Conservation (phyloP, 148 eudicot species). For the Nyssa sinensis region DNA sequence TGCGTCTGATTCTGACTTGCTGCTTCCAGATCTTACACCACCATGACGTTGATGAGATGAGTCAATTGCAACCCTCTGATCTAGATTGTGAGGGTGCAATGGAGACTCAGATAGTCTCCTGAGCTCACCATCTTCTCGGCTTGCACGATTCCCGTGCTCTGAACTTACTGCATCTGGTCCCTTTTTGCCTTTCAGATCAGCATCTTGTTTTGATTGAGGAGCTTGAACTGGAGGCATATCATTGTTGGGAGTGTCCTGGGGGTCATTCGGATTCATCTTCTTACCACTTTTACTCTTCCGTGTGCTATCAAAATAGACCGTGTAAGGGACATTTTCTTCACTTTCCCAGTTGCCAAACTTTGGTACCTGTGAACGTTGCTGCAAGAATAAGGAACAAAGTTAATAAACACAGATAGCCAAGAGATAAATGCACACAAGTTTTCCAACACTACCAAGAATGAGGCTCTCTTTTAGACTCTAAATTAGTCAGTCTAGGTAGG, state of each 20-base stretch:
- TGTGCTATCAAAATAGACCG: slow-evolving; percentile 43
- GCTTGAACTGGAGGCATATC: not conserved
- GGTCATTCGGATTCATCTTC: slow-evolving; percentile 30
- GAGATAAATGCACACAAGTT: not conserved
- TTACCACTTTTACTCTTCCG: slow-evolving; percentile 32
- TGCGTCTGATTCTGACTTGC: slow-evolving; percentile 20
- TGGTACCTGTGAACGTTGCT: slow-evolving; percentile 45
- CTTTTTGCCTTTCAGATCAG: slow-evolving; percentile 23
- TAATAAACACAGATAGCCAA: not conserved
- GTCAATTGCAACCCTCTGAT: slow-evolving; percentile 25
- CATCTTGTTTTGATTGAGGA: not conserved
- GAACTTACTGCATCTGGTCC: slow-evolving; percentile 22
- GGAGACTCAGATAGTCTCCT: slow-evolving; percentile 28
- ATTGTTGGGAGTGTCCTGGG: slow-evolving; percentile 17
- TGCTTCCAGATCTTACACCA: slow-evolving; percentile 27
- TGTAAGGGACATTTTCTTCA: slow-evolving; percentile 41
- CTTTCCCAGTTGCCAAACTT: slow-evolving; percentile 58
- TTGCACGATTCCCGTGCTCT: slow-evolving; percentile 24
- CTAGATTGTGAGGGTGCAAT: slow-evolving; percentile 17
- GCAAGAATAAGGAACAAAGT: slow-evolving; percentile 16
- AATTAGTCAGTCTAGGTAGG: too few species aligned
- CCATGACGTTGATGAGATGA: slow-evolving; percentile 30
- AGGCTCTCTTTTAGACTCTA: not conserved
- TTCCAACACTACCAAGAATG: not conserved
- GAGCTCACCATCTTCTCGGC: slow-evolving; percentile 37